Evolutionary conservation across 768 basidiomycete genomes (phyloP), one percentile per base, ranked within the genome.

Genomic region (Krasilnikovozyma curviuscula): DNA sequence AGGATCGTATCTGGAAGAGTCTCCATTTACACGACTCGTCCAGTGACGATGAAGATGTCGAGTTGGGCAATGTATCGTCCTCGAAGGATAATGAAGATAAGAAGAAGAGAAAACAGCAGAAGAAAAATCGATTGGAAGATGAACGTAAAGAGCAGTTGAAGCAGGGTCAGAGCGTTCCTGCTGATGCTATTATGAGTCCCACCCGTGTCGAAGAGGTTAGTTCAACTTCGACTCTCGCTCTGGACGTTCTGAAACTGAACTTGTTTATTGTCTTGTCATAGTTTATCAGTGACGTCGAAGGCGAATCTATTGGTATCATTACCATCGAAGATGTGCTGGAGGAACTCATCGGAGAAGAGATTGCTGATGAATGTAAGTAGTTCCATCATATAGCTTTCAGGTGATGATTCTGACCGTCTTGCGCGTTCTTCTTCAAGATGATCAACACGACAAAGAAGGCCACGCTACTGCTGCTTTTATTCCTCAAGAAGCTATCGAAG

Each of bases 311-410:
- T 23, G 86, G 86, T 42, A 84, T 91, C 57, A 88, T 91, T 52
- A 91, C 86, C 0, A 71, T 91, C 2, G 86, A 91, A 64, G 86
- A 91, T 54, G 82, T 91, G 8, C 69, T 91, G 9, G 86, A 91
- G 74, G 85, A 88, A 60, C 70, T 89, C 10, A 88, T 89, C 47
- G 85, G 85, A 13, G 83, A 88, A 65, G 85, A 88, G 58, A 86
- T 89, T 44, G 83, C 82, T 52, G 83, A 88, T 58, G 85, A 88
- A 65, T 86, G 43, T 44, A 25, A 21, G 43, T 44, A 6, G n/a
- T 19, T 39, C 37, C 7, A 39, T 23, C 7, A 8, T 7, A 39
- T 39, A n/a, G 37, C n/a, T 39, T 7, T 7, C 7, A 23, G n/a
- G 9, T 18, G 8, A 7, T 18, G 37, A 39, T n/a, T n/a, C n/a